These are phyloP conservation scores for Tricholoma matsutake DNA, from an alignment of 768 basidiomycete genomes.

Conservation along the genomic window DNA sequence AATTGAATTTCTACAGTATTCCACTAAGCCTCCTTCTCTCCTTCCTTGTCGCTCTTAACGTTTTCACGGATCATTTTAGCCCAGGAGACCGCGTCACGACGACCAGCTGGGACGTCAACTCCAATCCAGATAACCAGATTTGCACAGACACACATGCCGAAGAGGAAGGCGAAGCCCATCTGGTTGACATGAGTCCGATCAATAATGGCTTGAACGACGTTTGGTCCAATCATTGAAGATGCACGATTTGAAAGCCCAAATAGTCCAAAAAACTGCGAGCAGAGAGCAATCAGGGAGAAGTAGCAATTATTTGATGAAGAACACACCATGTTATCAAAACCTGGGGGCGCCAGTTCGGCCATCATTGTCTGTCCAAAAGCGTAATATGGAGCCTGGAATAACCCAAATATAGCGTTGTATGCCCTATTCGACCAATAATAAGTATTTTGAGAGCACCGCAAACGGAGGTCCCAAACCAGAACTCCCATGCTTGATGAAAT, in stretches of 20 bases:
- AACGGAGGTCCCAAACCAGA: slow-evolving; percentile 51
- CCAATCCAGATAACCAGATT: slow-evolving; percentile 77
- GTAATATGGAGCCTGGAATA: slow-evolving; percentile 87
- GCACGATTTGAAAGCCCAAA: slow-evolving; percentile 83
- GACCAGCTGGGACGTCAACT: slow-evolving; percentile 60
- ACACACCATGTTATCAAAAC: slow-evolving; percentile 72
- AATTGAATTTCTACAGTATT: neutral
- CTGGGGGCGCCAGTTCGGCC: slow-evolving; percentile 84
- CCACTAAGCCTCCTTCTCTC: neutral
- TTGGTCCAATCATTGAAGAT: slow-evolving; percentile 85
- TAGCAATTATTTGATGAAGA: neutral
- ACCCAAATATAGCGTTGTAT: slow-evolving; percentile 75
- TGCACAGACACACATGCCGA: slow-evolving; percentile 63
- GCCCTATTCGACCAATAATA: slow-evolving; percentile 35
- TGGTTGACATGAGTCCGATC: slow-evolving; percentile 68
- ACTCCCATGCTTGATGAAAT: slow-evolving; percentile 84
- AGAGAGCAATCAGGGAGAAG: neutral
- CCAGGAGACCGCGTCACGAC: slow-evolving; percentile 60
- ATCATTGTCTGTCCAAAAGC: slow-evolving; percentile 86
- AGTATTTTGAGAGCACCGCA: too few relatives aligned
- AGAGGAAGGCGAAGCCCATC: slow-evolving; percentile 83
- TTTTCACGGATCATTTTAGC: slow-evolving; percentile 24
- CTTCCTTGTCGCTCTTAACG: neutral
- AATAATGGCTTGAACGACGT: slow-evolving; percentile 83
- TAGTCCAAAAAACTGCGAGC: slow-evolving; percentile 74